Conservation (phyloP, 2,329 filamentous ascomycete genomes). For the Trichoderma asperellum region DNA sequence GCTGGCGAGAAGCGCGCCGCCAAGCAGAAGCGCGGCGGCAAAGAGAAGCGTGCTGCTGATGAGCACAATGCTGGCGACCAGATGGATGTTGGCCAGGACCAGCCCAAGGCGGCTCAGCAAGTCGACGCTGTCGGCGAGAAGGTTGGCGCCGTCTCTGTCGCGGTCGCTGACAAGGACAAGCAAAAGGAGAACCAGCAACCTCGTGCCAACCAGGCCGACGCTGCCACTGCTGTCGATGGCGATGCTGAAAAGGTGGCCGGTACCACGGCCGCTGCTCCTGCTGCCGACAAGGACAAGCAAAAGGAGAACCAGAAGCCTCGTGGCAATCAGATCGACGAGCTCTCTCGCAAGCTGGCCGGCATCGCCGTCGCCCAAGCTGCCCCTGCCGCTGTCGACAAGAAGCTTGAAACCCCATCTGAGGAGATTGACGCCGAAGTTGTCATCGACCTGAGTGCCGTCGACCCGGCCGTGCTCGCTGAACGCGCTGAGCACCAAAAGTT, state of each 20-base stretch:
- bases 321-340: not conserved
- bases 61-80: not conserved
- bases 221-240: not conserved
- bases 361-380: not conserved
- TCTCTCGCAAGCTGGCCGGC: not conserved
- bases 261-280: slow-evolving; percentile 26
- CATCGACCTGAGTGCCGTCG: slow-evolving; percentile 11
- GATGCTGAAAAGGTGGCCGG: not conserved
- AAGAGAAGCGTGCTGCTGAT: no score
- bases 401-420: slow-evolving; percentile 23
- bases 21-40: not conserved
- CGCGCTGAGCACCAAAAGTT: slow-evolving; percentile 55
- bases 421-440: slow-evolving; percentile 8
- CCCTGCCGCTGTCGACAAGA: not conserved
- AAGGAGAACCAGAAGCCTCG: not conserved
- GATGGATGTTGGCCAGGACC: not conserved
- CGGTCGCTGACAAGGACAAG: not conserved
- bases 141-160: not conserved
- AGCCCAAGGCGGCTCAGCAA: not conserved
- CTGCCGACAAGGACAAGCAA: not conserved
- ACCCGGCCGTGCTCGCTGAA: slow-evolving; percentile 41
- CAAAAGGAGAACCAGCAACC: slow-evolving; percentile 42
- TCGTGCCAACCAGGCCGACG: not conserved
- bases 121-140: not conserved
- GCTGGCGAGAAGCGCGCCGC: no score